Evolutionary conservation across 148 eudicot genomes (phyloP).

Genomic region (Polygonum aviculare): DNA sequence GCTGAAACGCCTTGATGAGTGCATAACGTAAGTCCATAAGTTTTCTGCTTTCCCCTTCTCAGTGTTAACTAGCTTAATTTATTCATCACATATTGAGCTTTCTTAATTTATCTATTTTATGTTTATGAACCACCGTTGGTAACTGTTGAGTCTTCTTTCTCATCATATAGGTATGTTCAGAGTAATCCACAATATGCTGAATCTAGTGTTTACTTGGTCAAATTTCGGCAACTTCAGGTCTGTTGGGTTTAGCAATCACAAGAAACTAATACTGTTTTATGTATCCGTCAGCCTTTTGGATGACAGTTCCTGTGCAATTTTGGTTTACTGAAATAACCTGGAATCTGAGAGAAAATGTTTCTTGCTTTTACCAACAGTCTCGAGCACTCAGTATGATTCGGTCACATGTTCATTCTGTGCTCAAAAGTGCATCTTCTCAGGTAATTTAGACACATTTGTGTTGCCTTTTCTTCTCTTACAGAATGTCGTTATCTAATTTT

Average conservation of each 20-base stretch:
- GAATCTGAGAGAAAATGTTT: conserved; percentile 10
- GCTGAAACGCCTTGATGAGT: conserved; percentile 87
- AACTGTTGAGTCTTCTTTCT: background rate
- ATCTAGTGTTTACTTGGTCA: conserved; percentile 90
- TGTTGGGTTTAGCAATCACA: conserved; percentile 2
- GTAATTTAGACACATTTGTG: conserved; percentile 24
- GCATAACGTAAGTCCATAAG: conserved; percentile 75
- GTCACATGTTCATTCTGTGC: conserved; percentile 73
- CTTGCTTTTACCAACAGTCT: conserved; percentile 50
- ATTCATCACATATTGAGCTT: background rate
- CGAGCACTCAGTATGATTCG: conserved; percentile 92
- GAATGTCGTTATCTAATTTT: background rate
- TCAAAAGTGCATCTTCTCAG: conserved; percentile 86
- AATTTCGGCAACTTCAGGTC: conserved; percentile 98
- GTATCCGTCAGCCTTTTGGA: background rate
- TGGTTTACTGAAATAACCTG: background rate
- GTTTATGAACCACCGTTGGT: background rate
- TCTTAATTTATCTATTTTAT: background rate
- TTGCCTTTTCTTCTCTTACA: background rate
- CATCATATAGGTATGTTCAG: conserved; percentile 70
- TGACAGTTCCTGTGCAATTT: background rate
- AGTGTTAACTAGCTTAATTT: conserved; percentile 5
- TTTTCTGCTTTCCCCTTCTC: conserved; percentile 2
- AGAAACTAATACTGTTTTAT: background rate
- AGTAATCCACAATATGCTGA: conserved; percentile 98